These are phyloP conservation scores for Botryobasidium botryosum DNA, from an alignment of 768 basidiomycete genomes.

Conservation along the genomic window DNA sequence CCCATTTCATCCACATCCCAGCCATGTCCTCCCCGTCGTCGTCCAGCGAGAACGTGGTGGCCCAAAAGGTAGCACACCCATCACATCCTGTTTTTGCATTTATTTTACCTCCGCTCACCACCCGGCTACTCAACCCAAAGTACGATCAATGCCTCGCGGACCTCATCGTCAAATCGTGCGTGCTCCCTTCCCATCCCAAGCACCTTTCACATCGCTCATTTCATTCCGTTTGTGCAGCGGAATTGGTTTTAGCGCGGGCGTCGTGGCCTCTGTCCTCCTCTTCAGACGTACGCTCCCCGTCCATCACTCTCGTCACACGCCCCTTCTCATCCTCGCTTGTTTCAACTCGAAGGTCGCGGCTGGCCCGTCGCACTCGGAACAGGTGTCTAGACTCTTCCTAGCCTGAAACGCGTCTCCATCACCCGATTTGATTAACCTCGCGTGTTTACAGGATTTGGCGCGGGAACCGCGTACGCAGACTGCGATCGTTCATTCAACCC, in stretches of 20 bases:
- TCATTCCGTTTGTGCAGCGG: conserved; percentile 31
- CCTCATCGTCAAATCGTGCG: conserved; percentile 73
- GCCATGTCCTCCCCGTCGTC: no score
- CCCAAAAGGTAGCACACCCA: conserved; percentile 55
- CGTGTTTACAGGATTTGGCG: conserved; percentile 51
- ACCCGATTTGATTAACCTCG: not conserved
- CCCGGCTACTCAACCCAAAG: conserved; percentile 11
- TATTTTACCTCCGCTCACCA: no score
- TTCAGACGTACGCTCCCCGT: conserved; percentile 59
- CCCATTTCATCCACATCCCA: no score
- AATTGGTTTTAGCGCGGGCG: conserved; percentile 76
- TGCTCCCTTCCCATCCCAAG: no score
- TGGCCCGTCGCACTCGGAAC: conserved; percentile 81
- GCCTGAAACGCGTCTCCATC: not conserved
- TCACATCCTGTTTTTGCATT: conserved; percentile 1
- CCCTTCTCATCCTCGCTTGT: not conserved
- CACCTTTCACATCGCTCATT: not conserved
- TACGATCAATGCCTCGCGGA: conserved; percentile 39
- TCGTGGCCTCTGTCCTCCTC: conserved; percentile 75
- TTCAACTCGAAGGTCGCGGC: conserved; percentile 49
- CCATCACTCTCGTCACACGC: conserved; percentile 2
- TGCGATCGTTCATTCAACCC: conserved; percentile 90
- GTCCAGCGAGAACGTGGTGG: conserved; percentile 80
- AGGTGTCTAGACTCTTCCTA: not conserved
- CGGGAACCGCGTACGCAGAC: conserved; percentile 77